A percentile compares a stretch with the other conserved stretches of the same genome.
phyloP scores from a whole-genome alignment of 257 asterid genomes.

The Solanum arcanum region DNA sequence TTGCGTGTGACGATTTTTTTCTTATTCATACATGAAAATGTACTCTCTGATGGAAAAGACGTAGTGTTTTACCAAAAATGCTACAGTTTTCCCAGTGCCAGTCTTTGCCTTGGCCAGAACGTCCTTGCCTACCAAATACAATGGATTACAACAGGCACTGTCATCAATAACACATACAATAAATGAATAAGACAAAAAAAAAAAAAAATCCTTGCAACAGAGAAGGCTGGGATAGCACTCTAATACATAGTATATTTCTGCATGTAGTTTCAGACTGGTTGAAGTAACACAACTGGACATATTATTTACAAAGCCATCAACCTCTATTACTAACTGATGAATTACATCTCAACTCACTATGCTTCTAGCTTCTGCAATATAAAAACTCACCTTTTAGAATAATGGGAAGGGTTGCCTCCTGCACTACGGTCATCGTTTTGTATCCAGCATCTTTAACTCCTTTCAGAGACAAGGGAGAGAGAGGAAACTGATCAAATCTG shows the following conservation, averaged over 20 bases:
- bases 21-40: not conserved
- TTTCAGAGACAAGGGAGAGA: slow-evolving; percentile 71
- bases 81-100: slow-evolving; percentile 98
- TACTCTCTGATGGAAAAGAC: slow-evolving; percentile 2
- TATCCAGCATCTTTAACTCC: slow-evolving; percentile 88
- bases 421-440: slow-evolving; percentile 86
- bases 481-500: slow-evolving; percentile 80
- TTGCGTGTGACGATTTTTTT: not conserved
- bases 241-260: not conserved
- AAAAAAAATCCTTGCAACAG: not conserved
- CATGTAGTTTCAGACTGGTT: not conserved
- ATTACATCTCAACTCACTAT: not conserved
- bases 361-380: not conserved
- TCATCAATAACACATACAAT: not conserved
- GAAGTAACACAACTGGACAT: not conserved
- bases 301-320: not conserved
- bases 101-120: slow-evolving; percentile 98
- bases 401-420: slow-evolving; percentile 86
- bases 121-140: slow-evolving; percentile 64
- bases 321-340: not conserved
- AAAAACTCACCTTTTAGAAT: slow-evolving; percentile 59
- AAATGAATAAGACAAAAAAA: not conserved
- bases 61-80: slow-evolving; percentile 64
- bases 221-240: not conserved
- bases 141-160: slow-evolving; percentile 2